These are phyloP conservation scores for Sporothrix protearum DNA, from an alignment of 2,329 filamentous ascomycete genomes.

Conservation along the genomic window DNA sequence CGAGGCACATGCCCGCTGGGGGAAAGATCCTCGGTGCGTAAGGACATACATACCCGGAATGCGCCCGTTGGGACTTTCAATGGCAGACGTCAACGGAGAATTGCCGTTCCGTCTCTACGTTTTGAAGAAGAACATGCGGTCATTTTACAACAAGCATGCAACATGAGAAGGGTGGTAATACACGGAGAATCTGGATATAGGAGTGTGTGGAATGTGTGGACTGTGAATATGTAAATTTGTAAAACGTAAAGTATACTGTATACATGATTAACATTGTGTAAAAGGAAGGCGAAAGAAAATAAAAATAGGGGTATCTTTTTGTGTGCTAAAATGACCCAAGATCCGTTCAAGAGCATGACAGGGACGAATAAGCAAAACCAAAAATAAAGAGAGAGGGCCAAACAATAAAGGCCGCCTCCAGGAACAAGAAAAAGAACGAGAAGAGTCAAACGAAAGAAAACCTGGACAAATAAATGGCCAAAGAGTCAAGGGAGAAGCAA, in stretches of 20 bases:
- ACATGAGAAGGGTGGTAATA: background rate
- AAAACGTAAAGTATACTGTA: no score
- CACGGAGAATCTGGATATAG: background rate
- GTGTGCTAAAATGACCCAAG: background rate
- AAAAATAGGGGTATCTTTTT: conserved; percentile 21
- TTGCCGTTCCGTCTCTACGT: background rate
- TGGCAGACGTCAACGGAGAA: background rate
- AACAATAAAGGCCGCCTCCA: conserved; percentile 2
- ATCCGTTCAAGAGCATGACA: background rate
- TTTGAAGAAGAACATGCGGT: background rate
- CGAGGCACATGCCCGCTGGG: background rate
- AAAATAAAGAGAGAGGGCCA: conserved; percentile 5
- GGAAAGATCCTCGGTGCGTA: background rate
- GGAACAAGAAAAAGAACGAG: background rate
- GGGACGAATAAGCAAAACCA: background rate
- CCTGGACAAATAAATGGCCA: background rate
- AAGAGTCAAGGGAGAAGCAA: background rate
- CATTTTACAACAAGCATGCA: background rate
- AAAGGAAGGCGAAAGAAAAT: background rate
- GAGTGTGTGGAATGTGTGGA: no score
- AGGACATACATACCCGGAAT: background rate
- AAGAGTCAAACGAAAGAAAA: background rate
- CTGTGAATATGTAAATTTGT: background rate
- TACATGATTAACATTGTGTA: background rate
- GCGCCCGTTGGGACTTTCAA: background rate